Evolutionary conservation across 768 basidiomycete genomes (phyloP).

Genomic region (Coprinopsis sp.): DNA sequence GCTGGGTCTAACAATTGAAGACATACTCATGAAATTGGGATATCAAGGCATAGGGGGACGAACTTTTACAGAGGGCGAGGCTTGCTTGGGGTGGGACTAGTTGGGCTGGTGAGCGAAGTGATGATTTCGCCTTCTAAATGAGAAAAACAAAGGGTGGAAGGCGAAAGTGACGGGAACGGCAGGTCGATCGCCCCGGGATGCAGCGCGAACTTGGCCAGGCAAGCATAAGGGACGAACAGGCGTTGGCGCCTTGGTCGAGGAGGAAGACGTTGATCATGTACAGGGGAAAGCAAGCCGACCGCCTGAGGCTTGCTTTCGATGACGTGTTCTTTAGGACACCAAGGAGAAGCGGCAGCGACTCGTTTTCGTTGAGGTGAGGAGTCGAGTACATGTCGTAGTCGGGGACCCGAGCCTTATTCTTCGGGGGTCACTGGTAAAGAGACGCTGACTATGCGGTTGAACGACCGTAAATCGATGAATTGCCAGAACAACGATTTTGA

Average conservation of each 20-base stretch:
- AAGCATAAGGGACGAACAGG: slow-evolving; percentile 28
- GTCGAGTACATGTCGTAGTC: slow-evolving; percentile 9
- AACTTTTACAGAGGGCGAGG: no score
- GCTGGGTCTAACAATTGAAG: no score
- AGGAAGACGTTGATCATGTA: slow-evolving; percentile 18
- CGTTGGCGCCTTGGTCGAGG: slow-evolving; percentile 11
- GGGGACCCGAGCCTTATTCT: slow-evolving; percentile 17
- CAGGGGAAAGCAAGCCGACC: slow-evolving; percentile 19
- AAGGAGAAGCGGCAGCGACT: slow-evolving; percentile 33
- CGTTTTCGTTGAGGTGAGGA: slow-evolving; percentile 25
- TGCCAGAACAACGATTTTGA: slow-evolving; percentile 12
- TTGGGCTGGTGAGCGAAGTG: slow-evolving; percentile 31
- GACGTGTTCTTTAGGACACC: slow-evolving; percentile 16
- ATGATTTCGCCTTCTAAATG: slow-evolving; percentile 21
- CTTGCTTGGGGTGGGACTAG: no score
- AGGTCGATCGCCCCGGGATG: slow-evolving; percentile 23
- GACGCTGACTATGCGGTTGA: slow-evolving; percentile 33
- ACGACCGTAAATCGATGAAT: slow-evolving; percentile 21
- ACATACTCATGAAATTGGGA: no score
- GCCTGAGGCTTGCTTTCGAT: slow-evolving; percentile 6
- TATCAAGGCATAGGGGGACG: no score
- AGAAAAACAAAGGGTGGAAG: slow-evolving; percentile 5
- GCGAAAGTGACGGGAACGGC: slow-evolving; percentile 29
- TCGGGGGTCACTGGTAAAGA: slow-evolving; percentile 31
- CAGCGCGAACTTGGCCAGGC: slow-evolving; percentile 19